Base-by-base conservation (phyloP, 768 basidiomycete species). In the Obba rivulosa region DNA sequence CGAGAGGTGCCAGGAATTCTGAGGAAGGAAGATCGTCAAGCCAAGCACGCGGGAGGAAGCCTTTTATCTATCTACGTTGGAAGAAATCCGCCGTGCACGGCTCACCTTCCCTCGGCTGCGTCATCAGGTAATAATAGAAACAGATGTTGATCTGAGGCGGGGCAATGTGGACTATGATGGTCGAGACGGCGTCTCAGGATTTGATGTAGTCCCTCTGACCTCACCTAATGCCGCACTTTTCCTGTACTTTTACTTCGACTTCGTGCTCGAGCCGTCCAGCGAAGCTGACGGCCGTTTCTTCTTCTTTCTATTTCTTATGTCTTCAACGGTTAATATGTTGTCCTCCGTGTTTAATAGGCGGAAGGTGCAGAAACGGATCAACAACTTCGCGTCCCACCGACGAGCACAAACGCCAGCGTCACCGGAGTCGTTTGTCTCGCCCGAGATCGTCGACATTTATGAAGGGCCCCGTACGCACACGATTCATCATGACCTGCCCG, bases 361-460 rank as follows among this genome's bases (percentile, higher is more conserved):
- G 39, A 53, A 52, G 36, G 52, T 51, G 7, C 52, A 58, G 55
- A 55, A 55, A 41, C 53, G 48, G 43, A 42, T 61, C 53, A 54
- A 49, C 42, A 50, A 51, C 24, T 48, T 55, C 20, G 41, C 54
- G n/a, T 38, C 45, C 35, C 31, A 47, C 8, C 48, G 52, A 2
- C 57, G 63, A 14, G 46, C 54, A 1, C 58, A 52, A 41, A 53
- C 54, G 3, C 63, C 63, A 16, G 58, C 59, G 0, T 63, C 62
- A 1, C 62, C 62, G 8, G 60, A 45, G 18, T 63, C 62, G 24
- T 61, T 61, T 44, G 56, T 45, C 34, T 64, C 62, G 4, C 57
- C 57, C 20, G 59, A 57, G 35, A 54, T 55, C 24, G 53, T 51
- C 40, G 56, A 59, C 38, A 56, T 57, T 48, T 55, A 57, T 51